Base-by-base conservation (phyloP, 2,329 filamentous ascomycete genomes). In the Phaeophleospora eucalypticola region DNA sequence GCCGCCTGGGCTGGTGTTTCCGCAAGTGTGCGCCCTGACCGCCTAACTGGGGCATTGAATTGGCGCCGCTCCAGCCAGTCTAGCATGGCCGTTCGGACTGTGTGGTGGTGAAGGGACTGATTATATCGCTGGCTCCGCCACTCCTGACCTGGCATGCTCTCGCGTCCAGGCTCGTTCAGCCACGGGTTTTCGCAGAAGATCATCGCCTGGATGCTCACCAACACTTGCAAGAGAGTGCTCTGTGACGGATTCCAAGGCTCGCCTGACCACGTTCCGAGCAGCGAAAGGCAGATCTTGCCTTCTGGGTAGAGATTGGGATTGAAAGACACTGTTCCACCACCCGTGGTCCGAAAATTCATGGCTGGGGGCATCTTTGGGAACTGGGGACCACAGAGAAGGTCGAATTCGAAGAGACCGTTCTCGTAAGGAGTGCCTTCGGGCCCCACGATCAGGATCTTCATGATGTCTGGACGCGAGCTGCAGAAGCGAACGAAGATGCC, bases 301-400 rank as follows among this genome's bases (percentile, higher is more conserved):
- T 79, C 70, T 43, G 79, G 74, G 56, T 81, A 81, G 2, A 82
- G 63, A 54, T 82, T 82, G 0, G 79, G 79, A 53, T 82, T 82
- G 27, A 82, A 79, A 77, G 18, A 63, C 54, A 51, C 68, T 53
- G 16, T 53, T 12, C 76, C 77, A 76, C 72, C 71, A 2, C 65
- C 62, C 1, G 69, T 71, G 0, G 76, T 78, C 57, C 80, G 76
- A 58, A 82, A 81, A 56, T 71, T 72, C 12, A 75, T 71, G 12
- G 65, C 59, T 0, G 79, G 79, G 2, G 79, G 73, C 2, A 58
- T 51, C 7, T 63, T 59, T 1, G 79, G 79, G 49, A 76, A 82
- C 1, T 65, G 56, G 0, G 66, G 53, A 7, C 61, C 60, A 38
- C 80, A 70, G 43, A 75, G 66, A 36, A 81, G 68, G 59, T 82